Evolutionary conservation across 305 asterid species (phyloP), one percentile per base, ranked within the genome.

Genomic region (Fraxinus latifolia): DNA sequence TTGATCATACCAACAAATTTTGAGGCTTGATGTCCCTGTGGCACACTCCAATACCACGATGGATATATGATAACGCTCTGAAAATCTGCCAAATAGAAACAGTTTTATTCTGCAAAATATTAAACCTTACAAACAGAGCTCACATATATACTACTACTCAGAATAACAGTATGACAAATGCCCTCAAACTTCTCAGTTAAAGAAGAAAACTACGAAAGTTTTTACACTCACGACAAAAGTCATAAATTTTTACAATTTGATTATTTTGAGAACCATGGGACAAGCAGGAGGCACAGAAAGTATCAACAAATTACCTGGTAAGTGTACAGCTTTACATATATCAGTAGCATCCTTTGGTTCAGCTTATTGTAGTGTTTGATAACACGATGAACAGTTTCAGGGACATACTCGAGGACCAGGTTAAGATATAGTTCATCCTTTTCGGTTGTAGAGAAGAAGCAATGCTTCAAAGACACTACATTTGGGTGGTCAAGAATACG

Each of bases 21-120:
- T 95, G 98, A 88, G 98, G 98, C 90, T 95, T 95, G 87, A 95
- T 95, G 89, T 95, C 99, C 86, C 99, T 91, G 88, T 95, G 99
- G 81, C 98, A 95, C 79, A 95, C 97, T 87, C 97, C 93, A 83
- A 95, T 85, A 76, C 89, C 88, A 60, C 93, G 90, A 88, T 95
- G 98, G 84, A 93, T 91, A 86, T 93, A 95, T 79, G 96, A 90
- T 85, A 95, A 87, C 9, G 98, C 98, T 91, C 98, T 89, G 90
- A 95, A 93, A 74, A 95, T 95, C 98, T 90, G 90, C 78, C 82
- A 83, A 79, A 78, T 68, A 85, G 42, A 83, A 78, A 81, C 77
- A 80, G 62, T 32, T 72, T 14, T 42, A 72, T 34, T 36, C 77
- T 23, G 76, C 70, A 55, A 74, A 77, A 55, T 72, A 82, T 50